Base-by-base conservation (phyloP, 768 basidiomycete species). In the Trametes coccinea region DNA sequence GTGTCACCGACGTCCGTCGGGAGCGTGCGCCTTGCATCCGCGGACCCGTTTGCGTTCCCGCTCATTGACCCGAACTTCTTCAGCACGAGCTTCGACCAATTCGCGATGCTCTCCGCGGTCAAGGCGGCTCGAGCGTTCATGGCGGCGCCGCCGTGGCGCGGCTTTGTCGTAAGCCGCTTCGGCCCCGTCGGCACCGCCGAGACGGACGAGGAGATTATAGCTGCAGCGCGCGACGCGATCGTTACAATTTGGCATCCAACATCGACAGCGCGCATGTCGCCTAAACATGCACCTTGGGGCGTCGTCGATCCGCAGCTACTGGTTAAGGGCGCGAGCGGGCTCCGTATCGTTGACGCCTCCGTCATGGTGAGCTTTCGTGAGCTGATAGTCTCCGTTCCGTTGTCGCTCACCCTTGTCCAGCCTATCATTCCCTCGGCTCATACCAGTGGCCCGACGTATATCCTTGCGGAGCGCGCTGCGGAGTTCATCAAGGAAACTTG, bases 301-400 rank as follows among this genome's bases (percentile, higher is more conserved):
- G 80, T 81, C 3, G 79, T 83, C 49, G 77, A 78, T 63, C 73
- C 75, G 43, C 70, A 75, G 40, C 60, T 79, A 33, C 62, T 68
- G 8, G 80, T 83, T 1, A 77, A 81, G 67, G 80, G 80, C 29
- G 71, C 76, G 14, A 43, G 61, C 33, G 79, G 79, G 61, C 67
- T 83, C 44, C 70, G 80, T 43, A 73, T 78, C 44, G 70, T 68
- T 5, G 60, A 62, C 37, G 60, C 66, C 9, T 58, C 59, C 39
- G 55, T 68, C 4, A 53, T 64, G 27, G 66, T 66, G 53, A 58
- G 66, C 47, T 8, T 3, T 41, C 51, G 16, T 54, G 34, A 43
- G 17, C 44, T 33, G 14, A 17, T 13, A 41, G 16, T 43, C 14
- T 43, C 41, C 5, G 41, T 43, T 43, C 16, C 41, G 41, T 16